phyloP scores from a whole-genome alignment of 768 basidiomycete genomes.

The Hysterangium stoloniferum region DNA sequence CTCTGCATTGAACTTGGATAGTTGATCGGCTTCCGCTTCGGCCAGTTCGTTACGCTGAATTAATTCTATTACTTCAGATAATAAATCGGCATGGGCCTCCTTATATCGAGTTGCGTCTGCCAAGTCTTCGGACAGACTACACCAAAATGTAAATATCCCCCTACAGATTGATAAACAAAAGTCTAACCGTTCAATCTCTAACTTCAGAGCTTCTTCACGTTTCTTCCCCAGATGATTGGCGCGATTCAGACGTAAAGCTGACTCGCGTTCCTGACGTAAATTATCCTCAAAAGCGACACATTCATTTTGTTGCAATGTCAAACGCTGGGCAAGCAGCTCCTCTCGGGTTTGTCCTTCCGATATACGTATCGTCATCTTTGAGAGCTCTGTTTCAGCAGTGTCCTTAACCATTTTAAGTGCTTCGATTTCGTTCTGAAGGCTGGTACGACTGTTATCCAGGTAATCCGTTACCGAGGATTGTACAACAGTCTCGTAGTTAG shows the following conservation, averaged over 20 bases:
- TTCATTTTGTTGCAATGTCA: conserved; percentile 12
- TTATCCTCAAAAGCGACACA: background rate
- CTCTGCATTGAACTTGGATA: conserved; percentile 78
- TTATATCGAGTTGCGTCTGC: conserved; percentile 56
- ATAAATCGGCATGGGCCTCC: conserved; percentile 59
- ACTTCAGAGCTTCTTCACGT: conserved; percentile 60
- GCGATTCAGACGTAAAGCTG: conserved; percentile 38
- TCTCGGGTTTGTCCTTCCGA: conserved; percentile 16
- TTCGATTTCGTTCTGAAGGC: conserved; percentile 30
- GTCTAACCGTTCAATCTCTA: conserved; percentile 62
- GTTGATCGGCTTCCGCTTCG: conserved; percentile 67
- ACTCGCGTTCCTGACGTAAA: conserved; percentile 25
- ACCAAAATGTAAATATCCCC: background rate
- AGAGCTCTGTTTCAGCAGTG: conserved; percentile 17
- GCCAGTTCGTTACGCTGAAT: conserved; percentile 67
- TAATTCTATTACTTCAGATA: conserved; percentile 56
- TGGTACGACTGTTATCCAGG: conserved; percentile 35
- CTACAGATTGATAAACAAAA: background rate
- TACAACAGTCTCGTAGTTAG: conserved; percentile 26
- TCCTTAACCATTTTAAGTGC: conserved; percentile 17
- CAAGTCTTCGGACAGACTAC: conserved; percentile 43
- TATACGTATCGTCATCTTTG: conserved; percentile 16
- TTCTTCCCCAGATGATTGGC: conserved; percentile 49
- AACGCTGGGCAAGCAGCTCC: conserved; percentile 22
- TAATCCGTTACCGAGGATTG: conserved; percentile 36